phyloP scores from a whole-genome alignment of 768 basidiomycete species.

The Sarcodon aspratus region DNA sequence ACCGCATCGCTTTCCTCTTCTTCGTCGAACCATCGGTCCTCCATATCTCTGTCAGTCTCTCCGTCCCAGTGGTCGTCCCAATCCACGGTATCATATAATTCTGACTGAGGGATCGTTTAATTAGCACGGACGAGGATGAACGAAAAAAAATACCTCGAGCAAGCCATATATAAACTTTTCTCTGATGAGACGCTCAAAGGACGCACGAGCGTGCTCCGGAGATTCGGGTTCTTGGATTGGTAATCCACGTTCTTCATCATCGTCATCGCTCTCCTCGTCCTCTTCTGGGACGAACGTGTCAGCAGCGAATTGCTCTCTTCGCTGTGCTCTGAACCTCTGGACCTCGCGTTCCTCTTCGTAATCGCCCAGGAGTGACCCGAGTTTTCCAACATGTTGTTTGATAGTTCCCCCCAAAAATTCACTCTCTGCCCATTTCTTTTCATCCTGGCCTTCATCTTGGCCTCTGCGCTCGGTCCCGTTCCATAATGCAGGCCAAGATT shows the following conservation, averaged over 20 bases:
- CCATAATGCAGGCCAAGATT: conserved; percentile 61
- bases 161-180: conserved; percentile 70
- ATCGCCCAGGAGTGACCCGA: conserved; percentile 51
- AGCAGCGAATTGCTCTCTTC: conserved; percentile 27
- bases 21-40: conserved; percentile 69
- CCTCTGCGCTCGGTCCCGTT: conserved; percentile 39
- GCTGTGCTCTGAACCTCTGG: conserved; percentile 39
- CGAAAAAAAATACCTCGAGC: conserved; percentile 44
- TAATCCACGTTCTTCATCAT: conserved; percentile 22
- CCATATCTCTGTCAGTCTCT: conserved; percentile 45
- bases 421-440: conserved; percentile 55
- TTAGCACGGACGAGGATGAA: background rate
- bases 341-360: conserved; percentile 75
- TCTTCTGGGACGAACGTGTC: conserved; percentile 56
- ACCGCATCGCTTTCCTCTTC: conserved; percentile 28
- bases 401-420: conserved; percentile 46
- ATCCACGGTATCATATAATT: conserved; percentile 62
- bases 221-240: conserved; percentile 19
- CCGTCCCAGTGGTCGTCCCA: conserved; percentile 64
- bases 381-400: conserved; percentile 53
- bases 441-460: conserved; percentile 46
- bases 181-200: conserved; percentile 49
- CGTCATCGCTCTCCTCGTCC: conserved; percentile 43
- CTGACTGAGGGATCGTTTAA: conserved; percentile 28
- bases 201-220: conserved; percentile 32